phyloP scores from a whole-genome alignment of 768 basidiomycete genomes.

The Termitomyces sp. region DNA sequence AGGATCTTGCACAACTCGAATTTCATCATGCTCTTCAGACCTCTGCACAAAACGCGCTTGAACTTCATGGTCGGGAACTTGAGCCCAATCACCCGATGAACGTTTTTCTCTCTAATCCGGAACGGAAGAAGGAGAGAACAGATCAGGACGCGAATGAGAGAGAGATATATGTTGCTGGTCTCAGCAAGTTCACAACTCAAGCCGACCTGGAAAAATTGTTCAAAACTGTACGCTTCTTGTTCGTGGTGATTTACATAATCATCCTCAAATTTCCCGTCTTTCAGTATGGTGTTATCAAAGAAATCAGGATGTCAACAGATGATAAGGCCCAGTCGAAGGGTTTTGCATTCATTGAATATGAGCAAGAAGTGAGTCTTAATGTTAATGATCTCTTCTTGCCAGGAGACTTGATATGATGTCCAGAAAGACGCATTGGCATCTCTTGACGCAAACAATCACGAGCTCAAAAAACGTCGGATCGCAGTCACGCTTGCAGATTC shows the following conservation, averaged over 20 bases:
- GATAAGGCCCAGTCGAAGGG: constrained; percentile 70
- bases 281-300: constrained; percentile 81
- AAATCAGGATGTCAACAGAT: constrained; percentile 73
- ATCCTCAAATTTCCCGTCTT: constrained; percentile 1
- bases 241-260: background rate
- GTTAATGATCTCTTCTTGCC: background rate
- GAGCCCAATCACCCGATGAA: constrained; percentile 62
- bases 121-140: constrained; percentile 82
- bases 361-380: constrained; percentile 55
- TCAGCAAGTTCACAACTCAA: constrained; percentile 74
- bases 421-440: constrained; percentile 70
- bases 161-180: constrained; percentile 84
- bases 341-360: constrained; percentile 91
- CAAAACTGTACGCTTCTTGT: constrained; percentile 47
- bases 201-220: constrained; percentile 78
- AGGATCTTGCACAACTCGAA: background rate
- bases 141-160: constrained; percentile 81
- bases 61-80: constrained; percentile 72
- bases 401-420: background rate
- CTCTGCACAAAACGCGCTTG: constrained; percentile 72
- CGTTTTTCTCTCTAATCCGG: constrained; percentile 88
- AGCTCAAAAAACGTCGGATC: constrained; percentile 86
- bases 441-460: constrained; percentile 77
- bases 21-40: constrained; percentile 27
- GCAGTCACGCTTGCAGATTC: constrained; percentile 84